phyloP scores from a whole-genome alignment of 2,329 filamentous ascomycete genomes.

The Aspergillus viridinutans region DNA sequence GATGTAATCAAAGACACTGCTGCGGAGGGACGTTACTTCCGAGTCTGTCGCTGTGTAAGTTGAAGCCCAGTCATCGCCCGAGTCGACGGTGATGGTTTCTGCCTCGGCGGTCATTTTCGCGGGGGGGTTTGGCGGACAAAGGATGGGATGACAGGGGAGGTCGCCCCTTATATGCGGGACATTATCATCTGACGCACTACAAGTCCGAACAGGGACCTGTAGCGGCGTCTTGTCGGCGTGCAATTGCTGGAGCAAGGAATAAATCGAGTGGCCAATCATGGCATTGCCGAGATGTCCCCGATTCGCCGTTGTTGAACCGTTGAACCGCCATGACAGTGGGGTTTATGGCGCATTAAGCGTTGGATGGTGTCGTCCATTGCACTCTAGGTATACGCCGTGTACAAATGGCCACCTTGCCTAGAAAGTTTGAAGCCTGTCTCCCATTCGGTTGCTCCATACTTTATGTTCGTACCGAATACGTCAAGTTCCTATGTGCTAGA shows the following conservation, averaged over 20 bases:
- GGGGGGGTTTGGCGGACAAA: neutral
- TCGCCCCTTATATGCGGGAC: neutral
- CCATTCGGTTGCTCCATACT: too few species aligned
- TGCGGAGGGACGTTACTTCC: neutral
- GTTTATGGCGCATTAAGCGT: too few species aligned
- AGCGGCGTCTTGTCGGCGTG: neutral
- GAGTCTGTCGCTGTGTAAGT: neutral
- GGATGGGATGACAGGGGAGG: neutral
- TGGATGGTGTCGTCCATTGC: too few species aligned
- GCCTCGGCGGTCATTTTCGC: neutral
- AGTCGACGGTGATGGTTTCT: neutral
- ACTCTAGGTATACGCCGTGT: too few species aligned
- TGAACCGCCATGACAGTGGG: too few species aligned
- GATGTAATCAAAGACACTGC: constrained; percentile 25
- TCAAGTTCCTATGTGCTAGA: too few species aligned
- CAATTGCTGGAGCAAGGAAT: neutral
- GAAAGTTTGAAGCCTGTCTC: too few species aligned
- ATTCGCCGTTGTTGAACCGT: too few species aligned
- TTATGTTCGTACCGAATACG: too few species aligned
- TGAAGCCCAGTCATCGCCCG: neutral
- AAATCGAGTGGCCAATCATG: neutral
- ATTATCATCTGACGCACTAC: neutral
- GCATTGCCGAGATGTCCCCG: too few species aligned
- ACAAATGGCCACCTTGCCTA: too few species aligned
- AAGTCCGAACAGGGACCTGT: neutral